A percentile compares a stretch with the other conserved stretches of the same genome.
phyloP scores from a whole-genome alignment of 441 rosid genomes.

The Eruca vesicaria region DNA sequence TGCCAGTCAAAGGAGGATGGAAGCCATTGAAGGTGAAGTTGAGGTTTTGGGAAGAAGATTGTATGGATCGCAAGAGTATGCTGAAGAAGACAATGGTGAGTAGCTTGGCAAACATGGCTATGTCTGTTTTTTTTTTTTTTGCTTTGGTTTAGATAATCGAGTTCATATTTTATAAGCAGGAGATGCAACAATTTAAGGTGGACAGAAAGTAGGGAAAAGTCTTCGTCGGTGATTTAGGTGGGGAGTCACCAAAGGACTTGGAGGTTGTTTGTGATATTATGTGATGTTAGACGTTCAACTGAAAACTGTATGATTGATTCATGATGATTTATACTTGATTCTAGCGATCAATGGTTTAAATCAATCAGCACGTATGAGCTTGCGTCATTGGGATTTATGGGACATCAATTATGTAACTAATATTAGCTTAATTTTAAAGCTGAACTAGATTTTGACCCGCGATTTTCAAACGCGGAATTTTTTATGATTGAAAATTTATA shows the following conservation, averaged over 20 bases:
- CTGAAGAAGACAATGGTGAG: background rate
- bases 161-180: background rate
- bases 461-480: no score
- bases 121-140: background rate
- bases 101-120: slow-evolving; percentile 6
- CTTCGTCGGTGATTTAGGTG: background rate
- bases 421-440: no score
- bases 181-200: background rate
- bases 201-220: background rate
- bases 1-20: background rate
- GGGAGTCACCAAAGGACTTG: background rate
- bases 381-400: no score
- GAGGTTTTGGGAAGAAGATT: slow-evolving; percentile 1
- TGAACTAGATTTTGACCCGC: no score
- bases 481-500: no score
- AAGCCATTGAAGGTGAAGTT: background rate
- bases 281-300: no score
- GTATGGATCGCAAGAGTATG: background rate
- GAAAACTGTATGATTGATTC: no score
- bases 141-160: background rate
- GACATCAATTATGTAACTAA: no score
- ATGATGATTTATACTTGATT: no score
- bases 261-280: background rate
- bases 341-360: no score
- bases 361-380: no score